These are phyloP conservation scores for Trichophyton rubrum DNA, from an alignment of 2,329 filamentous ascomycete species.

Conservation along the genomic window DNA sequence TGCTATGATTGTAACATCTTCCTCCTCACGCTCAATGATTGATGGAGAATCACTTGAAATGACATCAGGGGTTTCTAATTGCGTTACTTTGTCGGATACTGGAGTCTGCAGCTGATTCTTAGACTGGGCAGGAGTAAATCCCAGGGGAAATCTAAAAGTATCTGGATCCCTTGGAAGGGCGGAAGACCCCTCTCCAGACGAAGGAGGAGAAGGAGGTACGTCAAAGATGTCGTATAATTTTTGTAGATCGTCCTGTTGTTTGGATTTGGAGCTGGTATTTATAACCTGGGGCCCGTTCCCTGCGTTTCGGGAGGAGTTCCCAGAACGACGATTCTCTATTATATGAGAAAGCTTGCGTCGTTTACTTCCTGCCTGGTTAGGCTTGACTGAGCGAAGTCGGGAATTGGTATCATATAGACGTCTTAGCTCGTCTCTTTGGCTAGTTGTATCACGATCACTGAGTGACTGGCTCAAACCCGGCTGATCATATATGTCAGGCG, in stretches of 20 bases:
- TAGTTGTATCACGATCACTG: not conserved
- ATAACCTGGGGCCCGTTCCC: not conserved
- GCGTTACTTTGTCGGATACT: constrained; percentile 15
- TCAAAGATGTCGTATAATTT: constrained; percentile 19
- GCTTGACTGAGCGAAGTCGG: not conserved
- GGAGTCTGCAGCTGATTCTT: constrained; percentile 19
- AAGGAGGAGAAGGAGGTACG: constrained; percentile 30
- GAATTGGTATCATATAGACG: not conserved
- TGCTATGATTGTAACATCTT: not conserved
- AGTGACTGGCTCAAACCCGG: not conserved
- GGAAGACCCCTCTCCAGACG: constrained; percentile 25
- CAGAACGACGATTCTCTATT: not conserved
- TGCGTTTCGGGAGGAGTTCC: not conserved
- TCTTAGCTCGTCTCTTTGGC: not conserved
- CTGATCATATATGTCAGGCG: constrained; percentile 11
- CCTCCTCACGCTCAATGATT: constrained; percentile 6
- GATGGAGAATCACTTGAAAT: constrained; percentile 1
- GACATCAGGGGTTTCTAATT: constrained; percentile 11
- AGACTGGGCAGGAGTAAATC: constrained; percentile 20
- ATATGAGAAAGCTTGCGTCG: not conserved
- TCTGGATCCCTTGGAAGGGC: constrained; percentile 12
- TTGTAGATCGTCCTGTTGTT: not conserved
- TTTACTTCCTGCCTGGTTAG: not conserved
- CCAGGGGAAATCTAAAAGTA: constrained; percentile 28
- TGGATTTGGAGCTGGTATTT: not conserved